Percentiles rank a stretch among this genome's conserved stretches.
phyloP scores from a whole-genome alignment of 495 filamentous ascomycete genomes.

The Penicillium arizonense region DNA sequence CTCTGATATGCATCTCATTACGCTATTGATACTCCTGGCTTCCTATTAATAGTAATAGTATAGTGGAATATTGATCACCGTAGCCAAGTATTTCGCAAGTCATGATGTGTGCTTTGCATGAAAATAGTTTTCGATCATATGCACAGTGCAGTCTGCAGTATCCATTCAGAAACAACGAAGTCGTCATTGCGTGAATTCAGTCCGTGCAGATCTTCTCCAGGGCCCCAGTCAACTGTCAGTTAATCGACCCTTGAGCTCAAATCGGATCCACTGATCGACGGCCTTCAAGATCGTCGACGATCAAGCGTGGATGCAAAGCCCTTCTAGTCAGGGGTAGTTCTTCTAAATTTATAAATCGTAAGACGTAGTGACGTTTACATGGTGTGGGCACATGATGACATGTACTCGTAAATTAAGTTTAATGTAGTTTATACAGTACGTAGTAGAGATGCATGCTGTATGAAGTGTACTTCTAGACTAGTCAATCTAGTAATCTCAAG shows the following conservation, averaged over 20 bases:
- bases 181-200: not conserved
- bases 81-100: not conserved
- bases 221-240: not conserved
- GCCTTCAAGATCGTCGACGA: not conserved
- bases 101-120: not conserved
- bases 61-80: not conserved
- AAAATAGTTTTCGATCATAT: too few species aligned
- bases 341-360: too few species aligned
- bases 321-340: not conserved
- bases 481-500: too few species aligned
- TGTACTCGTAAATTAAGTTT: too few species aligned
- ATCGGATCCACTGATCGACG: constrained; percentile 10
- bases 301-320: not conserved
- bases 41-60: not conserved
- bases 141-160: too few species aligned
- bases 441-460: too few species aligned
- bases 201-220: not conserved
- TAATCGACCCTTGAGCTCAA: not conserved
- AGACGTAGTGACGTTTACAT: too few species aligned
- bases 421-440: too few species aligned
- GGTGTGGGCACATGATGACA: too few species aligned
- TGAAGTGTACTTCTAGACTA: too few species aligned
- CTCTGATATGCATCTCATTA: not conserved
- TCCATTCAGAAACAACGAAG: not conserved
- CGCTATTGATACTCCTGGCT: constrained; percentile 12